Base-by-base conservation (phyloP, 2,329 filamentous ascomycete genomes). In the Fusarium verrucosum region DNA sequence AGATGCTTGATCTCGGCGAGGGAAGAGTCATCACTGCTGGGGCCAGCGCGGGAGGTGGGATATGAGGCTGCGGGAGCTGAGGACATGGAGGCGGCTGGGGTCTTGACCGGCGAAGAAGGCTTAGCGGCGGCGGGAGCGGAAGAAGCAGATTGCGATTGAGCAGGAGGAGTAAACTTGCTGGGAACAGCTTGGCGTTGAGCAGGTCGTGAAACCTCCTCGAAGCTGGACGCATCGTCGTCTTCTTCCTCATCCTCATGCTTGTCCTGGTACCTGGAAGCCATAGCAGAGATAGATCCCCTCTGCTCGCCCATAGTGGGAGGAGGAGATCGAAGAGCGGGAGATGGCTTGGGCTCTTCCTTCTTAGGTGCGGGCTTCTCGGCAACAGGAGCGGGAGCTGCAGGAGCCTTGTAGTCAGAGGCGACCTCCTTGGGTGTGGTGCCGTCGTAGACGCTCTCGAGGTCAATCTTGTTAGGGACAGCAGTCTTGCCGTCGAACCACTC, bases 401-500 rank as follows among this genome's bases (percentile, higher is more conserved):
- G 76, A 13, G 89, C 81, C 76, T 89, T 90, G 76, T 87, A 88
- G 70, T 91, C 87, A 8, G 88, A 81, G 7, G 90, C 75, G 17
- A 97, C 85, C 79, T 97, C 92, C 70, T 91, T 87, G 5, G 92
- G 88, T 7, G 89, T 90, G 62, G 86, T 86, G 51, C 94, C 94
- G 36, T 97, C 92, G 77, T 96, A 98, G 43, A 98, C 78, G 71
- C 91, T 94, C 78, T 96, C 94, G 70, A 99, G 87, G 68, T 95
- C 94, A 74, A 99, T 94, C 84, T 97, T 98, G 59, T 93, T 84
- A 9, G 95, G 94, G 37, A 96, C 78, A 9, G 83, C 92, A 16
- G 90, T 89, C 81, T 96, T 95, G 65, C 95, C 95, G 14, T 84
- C 83, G 50, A 97, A 84, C 94, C 94, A 99, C 69, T 98, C 94